phyloP scores from a whole-genome alignment of 441 rosid species.

The Corymbia calophylla region DNA sequence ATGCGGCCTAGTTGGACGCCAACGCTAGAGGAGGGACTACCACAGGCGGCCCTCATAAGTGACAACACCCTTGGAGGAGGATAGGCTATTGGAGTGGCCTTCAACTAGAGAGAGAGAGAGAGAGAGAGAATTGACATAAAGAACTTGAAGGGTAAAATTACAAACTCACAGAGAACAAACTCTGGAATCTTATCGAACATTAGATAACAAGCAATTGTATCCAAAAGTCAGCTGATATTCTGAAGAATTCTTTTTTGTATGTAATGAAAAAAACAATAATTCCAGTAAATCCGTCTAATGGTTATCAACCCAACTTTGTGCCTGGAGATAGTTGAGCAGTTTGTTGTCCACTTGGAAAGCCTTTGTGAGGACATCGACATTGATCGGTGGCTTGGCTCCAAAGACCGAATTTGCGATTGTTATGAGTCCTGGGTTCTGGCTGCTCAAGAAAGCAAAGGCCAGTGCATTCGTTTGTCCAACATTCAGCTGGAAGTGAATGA shows the following conservation, averaged over 20 bases:
- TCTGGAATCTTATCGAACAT: background rate
- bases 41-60: too few species aligned
- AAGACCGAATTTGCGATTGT: background rate
- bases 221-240: background rate
- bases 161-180: background rate
- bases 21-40: too few species aligned
- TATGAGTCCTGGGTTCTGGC: background rate
- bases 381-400: background rate
- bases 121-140: too few species aligned
- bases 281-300: background rate
- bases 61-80: too few species aligned
- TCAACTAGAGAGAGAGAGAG: too few species aligned
- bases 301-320: background rate
- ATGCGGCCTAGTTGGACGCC: too few species aligned
- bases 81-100: too few species aligned
- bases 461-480: background rate
- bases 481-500: background rate
- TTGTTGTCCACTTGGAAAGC: background rate
- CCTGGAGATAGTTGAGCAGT: background rate
- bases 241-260: background rate
- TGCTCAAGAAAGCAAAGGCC: background rate
- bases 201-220: background rate
- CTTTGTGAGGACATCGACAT: background rate
- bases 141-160: too few species aligned
- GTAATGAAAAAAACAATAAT: background rate